phyloP scores from a whole-genome alignment of 2,329 filamentous ascomycete species.

The Neonectria punicea region DNA sequence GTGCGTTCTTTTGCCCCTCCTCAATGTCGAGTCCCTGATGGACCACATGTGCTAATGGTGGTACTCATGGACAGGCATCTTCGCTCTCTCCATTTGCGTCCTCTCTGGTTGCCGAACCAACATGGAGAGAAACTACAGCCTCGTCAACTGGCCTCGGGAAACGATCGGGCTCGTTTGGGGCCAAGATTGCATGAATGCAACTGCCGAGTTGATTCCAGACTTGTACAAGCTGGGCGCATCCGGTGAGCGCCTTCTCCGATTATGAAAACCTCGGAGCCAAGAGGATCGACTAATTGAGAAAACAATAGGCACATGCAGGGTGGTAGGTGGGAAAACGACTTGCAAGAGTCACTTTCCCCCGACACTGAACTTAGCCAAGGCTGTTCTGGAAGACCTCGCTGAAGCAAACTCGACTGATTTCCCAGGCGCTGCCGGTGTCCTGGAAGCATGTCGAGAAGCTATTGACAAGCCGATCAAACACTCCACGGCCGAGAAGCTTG shows the following conservation, averaged over 20 bases:
- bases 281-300: neutral
- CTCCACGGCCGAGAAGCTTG: conserved; percentile 16
- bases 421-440: neutral
- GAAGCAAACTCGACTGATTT: neutral
- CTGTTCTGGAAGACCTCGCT: conserved; percentile 25
- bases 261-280: fast-evolving
- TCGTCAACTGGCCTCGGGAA: conserved; percentile 34
- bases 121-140: conserved; percentile 29
- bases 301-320: conserved; percentile 25
- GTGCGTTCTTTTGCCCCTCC: conserved; percentile 3
- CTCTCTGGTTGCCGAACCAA: conserved; percentile 28
- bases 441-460: conserved; percentile 17
- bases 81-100: conserved; percentile 33
- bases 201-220: conserved; percentile 24
- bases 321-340: conserved; percentile 11
- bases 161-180: conserved; percentile 30
- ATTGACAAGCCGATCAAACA: conserved; percentile 29
- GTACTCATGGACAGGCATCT: conserved; percentile 9
- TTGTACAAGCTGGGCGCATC: conserved; percentile 31
- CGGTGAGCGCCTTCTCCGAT: neutral
- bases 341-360: conserved; percentile 29
- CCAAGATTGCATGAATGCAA: conserved; percentile 25
- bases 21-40: neutral
- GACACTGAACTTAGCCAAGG: conserved; percentile 32
- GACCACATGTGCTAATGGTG: neutral